phyloP scores from a whole-genome alignment of 768 basidiomycete species.

The Tulasnella sp. region DNA sequence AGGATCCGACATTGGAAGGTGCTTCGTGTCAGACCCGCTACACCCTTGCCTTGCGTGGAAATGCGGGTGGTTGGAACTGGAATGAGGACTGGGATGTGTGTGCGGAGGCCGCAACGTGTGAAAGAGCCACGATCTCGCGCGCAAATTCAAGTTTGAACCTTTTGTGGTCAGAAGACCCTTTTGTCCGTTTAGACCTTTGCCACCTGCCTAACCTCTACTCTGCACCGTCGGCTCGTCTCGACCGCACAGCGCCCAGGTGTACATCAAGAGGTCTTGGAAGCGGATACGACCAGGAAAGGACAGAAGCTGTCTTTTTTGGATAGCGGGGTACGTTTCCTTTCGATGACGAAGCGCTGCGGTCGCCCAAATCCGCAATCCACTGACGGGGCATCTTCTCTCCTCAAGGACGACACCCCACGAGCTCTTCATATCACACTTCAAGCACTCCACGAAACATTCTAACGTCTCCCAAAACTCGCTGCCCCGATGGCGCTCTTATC shows the following conservation, averaged over 20 bases:
- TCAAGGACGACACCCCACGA: background rate
- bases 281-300: background rate
- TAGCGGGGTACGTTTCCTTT: slow-evolving; percentile 24
- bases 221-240: background rate
- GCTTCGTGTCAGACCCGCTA: background rate
- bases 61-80: background rate
- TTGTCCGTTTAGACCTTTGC: background rate
- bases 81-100: background rate
- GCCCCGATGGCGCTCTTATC: slow-evolving; percentile 71
- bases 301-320: slow-evolving; percentile 30
- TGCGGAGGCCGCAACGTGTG: slow-evolving; percentile 7
- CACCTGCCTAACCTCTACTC: background rate
- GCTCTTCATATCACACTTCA: background rate
- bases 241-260: background rate
- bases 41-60: background rate
- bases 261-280: background rate
- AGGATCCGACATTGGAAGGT: slow-evolving; percentile 21
- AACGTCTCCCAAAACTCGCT: background rate
- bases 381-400: background rate
- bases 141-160: background rate
- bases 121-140: background rate
- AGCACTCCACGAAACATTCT: background rate
- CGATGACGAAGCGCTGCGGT: slow-evolving; percentile 4
- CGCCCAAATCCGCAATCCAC: background rate
- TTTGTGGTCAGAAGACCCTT: slow-evolving; percentile 1